Conservation (phyloP, 257 asterid species). For the Petrea volubilis region DNA sequence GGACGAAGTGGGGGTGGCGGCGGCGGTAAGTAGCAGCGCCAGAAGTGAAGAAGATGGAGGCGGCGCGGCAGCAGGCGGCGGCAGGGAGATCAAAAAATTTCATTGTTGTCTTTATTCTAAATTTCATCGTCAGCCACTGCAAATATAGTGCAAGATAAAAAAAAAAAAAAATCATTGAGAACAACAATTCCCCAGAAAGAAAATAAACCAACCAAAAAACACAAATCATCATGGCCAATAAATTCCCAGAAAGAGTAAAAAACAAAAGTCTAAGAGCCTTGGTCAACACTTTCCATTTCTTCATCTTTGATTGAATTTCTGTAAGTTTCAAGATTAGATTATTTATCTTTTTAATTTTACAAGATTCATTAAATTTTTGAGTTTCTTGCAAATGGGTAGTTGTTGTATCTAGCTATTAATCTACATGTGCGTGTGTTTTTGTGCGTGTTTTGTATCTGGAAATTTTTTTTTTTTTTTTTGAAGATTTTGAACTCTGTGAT, state of each 20-base stretch:
- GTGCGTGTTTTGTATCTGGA: background rate
- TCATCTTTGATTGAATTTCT: constrained; percentile 8
- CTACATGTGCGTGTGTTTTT: background rate
- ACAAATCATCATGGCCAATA: constrained; percentile 22
- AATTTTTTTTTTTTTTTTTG: too few relatives aligned
- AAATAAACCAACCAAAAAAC: constrained; percentile 2
- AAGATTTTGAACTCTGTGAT: constrained; percentile 1
- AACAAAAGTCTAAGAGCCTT: background rate
- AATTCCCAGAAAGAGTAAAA: background rate
- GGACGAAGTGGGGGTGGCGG: too few relatives aligned
- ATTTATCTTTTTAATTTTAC: background rate
- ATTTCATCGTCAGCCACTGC: too few relatives aligned
- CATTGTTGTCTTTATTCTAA: too few relatives aligned
- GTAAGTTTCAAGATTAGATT: constrained; percentile 25
- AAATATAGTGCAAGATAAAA: background rate
- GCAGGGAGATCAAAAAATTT: too few relatives aligned
- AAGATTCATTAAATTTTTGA: background rate
- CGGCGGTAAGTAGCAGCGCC: too few relatives aligned
- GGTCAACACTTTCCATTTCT: background rate
- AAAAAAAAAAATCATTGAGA: background rate
- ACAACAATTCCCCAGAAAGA: background rate
- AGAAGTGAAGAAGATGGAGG: too few relatives aligned
- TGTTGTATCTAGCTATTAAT: background rate
- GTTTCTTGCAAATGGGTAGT: background rate
- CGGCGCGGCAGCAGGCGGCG: too few relatives aligned